Evolutionary conservation across 257 asterid species (phyloP).

Genomic region (Primulina eburnea): DNA sequence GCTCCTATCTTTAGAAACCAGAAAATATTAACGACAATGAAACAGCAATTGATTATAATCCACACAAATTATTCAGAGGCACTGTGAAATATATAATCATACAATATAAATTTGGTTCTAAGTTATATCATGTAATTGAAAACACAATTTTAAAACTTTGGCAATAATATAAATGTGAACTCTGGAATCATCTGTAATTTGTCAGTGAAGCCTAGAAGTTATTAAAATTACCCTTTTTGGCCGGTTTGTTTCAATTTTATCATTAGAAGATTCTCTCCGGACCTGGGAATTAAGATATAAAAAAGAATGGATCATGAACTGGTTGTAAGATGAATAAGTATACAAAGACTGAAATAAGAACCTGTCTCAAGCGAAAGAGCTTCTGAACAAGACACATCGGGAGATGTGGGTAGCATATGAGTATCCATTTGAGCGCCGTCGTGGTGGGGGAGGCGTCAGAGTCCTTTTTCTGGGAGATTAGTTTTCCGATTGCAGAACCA

Average conservation of each 20-base stretch:
- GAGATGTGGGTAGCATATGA: constrained; percentile 74
- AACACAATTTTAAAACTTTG: not conserved
- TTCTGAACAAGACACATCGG: constrained; percentile 86
- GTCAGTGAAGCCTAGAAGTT: not conserved
- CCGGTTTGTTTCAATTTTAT: constrained; percentile 35
- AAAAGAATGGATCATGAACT: not conserved
- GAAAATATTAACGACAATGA: constrained; percentile 8
- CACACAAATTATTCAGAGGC: not conserved
- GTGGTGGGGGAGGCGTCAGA: constrained; percentile 11
- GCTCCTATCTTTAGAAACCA: constrained; percentile 62
- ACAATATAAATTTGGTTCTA: not conserved
- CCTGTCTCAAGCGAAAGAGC: constrained; percentile 88
- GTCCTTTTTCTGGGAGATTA: constrained; percentile 24
- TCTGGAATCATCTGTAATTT: not conserved
- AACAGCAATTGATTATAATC: not conserved
- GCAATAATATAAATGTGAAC: not conserved
- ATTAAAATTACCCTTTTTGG: constrained; percentile 54
- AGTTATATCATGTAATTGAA: not conserved
- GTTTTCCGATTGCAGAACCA: constrained; percentile 54
- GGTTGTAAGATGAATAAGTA: constrained; percentile 1
- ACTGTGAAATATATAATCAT: not conserved
- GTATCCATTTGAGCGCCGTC: constrained; percentile 85
- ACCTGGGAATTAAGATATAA: constrained; percentile 37
- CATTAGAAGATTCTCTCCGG: constrained; percentile 48
- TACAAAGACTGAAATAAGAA: constrained; percentile 19